These are phyloP conservation scores for Talaromyces sp. DNA, from an alignment of 2,329 filamentous ascomycete genomes.

Conservation along the genomic window DNA sequence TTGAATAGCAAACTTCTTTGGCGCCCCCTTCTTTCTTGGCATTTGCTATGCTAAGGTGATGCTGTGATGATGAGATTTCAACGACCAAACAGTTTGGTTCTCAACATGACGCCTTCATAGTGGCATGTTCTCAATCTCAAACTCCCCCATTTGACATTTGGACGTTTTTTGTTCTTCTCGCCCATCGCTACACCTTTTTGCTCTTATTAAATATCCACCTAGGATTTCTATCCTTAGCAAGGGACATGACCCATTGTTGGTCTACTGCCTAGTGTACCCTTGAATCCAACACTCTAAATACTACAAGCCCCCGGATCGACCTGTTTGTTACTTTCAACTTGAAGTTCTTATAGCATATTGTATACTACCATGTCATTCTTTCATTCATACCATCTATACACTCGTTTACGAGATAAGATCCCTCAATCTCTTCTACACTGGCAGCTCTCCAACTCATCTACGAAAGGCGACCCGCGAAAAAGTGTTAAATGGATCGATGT, in stretches of 20 bases:
- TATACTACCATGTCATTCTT: constrained; percentile 9
- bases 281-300: neutral
- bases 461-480: constrained; percentile 38
- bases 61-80: neutral
- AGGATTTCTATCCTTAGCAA: neutral
- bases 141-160: too few species aligned
- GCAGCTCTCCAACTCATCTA: constrained; percentile 21
- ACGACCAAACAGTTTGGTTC: neutral
- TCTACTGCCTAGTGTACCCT: neutral
- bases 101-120: neutral
- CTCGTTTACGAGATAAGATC: constrained; percentile 19
- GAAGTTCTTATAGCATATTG: too few species aligned
- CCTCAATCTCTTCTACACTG: constrained; percentile 23
- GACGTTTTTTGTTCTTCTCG: neutral
- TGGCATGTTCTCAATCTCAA: neutral
- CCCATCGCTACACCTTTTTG: neutral
- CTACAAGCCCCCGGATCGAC: neutral
- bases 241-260: neutral
- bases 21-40: constrained; percentile 22
- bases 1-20: neutral
- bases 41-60: neutral
- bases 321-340: neutral
- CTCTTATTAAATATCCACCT: neutral
- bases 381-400: constrained; percentile 19
- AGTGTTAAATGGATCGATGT: constrained; percentile 49